Conservation (phyloP, 202 grass and related monocot species). For the Dendrocalamus latiflorus region DNA sequence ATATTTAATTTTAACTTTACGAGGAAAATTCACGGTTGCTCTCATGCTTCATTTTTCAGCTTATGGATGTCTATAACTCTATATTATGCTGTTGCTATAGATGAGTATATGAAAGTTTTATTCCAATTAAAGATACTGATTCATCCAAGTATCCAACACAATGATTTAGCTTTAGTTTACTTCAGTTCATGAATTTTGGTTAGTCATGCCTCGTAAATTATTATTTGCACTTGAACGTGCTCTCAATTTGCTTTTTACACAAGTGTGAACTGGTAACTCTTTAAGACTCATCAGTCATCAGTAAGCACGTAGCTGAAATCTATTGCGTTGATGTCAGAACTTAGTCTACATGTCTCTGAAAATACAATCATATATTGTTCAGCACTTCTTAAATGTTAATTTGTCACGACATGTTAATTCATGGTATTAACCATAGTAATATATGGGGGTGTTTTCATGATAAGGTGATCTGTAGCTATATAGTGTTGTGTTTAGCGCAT, state of each 20-base stretch:
- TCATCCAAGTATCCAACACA: neutral
- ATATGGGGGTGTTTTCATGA: neutral
- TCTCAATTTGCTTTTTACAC: neutral
- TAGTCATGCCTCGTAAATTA: slow-evolving; percentile 4
- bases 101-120: neutral
- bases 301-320: neutral
- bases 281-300: neutral
- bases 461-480: neutral
- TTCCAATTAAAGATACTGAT: neutral
- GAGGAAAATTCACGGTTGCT: neutral
- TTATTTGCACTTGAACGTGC: neutral
- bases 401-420: neutral
- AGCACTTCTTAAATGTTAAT: neutral
- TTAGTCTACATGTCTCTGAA: neutral
- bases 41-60: neutral
- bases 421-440: neutral
- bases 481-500: neutral
- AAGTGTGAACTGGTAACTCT: neutral
- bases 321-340: neutral
- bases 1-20: neutral
- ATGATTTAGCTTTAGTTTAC: neutral
- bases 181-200: neutral
- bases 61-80: neutral
- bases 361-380: neutral
- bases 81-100: neutral